phyloP scores from a whole-genome alignment of 345 rosid species.

The Chamaenerion angustifolium region DNA sequence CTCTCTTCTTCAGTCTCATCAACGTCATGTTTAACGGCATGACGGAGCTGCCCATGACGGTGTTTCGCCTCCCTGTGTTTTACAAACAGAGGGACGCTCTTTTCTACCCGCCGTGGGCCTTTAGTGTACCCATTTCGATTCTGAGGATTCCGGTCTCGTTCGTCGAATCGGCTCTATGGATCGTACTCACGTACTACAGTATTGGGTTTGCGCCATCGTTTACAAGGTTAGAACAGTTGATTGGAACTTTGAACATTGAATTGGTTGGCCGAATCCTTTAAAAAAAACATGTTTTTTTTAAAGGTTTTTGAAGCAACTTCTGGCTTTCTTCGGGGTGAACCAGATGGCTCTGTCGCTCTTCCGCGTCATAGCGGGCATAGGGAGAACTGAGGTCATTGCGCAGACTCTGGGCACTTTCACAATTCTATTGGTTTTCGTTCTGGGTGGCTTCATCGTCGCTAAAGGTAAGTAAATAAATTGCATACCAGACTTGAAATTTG shows the following conservation, averaged over 20 bases:
- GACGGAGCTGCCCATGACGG: conserved; percentile 51
- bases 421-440: conserved; percentile 24
- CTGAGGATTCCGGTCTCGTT: conserved; percentile 40
- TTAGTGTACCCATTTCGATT: conserved; percentile 41
- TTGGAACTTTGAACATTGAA: no score
- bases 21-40: conserved; percentile 38
- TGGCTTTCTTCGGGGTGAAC: conserved; percentile 22
- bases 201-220: conserved; percentile 42
- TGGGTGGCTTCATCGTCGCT: conserved; percentile 28
- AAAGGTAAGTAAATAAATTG: conserved; percentile 2
- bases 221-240: conserved; percentile 28
- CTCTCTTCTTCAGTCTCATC: conserved; percentile 31
- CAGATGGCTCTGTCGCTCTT: conserved; percentile 44
- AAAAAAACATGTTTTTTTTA: background rate
- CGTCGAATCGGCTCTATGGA: conserved; percentile 39
- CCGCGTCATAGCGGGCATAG: conserved; percentile 34
- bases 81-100: conserved; percentile 53
- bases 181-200: conserved; percentile 31
- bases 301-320: conserved; percentile 40
- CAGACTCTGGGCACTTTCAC: conserved; percentile 34
- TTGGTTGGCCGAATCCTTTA: background rate
- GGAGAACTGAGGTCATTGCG: conserved; percentile 37
- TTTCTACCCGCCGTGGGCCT: conserved; percentile 63
- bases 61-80: conserved; percentile 58
- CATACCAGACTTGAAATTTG: background rate